These are phyloP conservation scores for Venturia aucupariae DNA, from an alignment of 2,329 filamentous ascomycete species.

Conservation along the genomic window DNA sequence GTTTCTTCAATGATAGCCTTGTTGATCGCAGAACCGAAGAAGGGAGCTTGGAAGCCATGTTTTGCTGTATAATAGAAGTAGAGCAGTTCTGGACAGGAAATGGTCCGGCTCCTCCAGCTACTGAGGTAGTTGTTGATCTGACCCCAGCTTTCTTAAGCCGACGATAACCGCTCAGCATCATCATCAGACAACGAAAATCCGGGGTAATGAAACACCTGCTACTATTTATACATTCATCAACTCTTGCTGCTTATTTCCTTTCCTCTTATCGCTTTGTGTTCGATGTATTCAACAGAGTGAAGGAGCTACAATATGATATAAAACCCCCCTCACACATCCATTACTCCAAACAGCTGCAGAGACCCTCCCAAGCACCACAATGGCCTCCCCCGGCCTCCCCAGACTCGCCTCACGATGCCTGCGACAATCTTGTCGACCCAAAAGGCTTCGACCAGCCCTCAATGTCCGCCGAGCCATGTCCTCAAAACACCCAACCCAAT, in stretches of 20 bases:
- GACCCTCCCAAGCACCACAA: constrained; percentile 14
- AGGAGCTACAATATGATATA: not conserved
- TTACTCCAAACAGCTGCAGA: not conserved
- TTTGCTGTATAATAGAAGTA: not conserved
- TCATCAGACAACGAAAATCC: not conserved
- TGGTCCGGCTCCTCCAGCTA: not conserved
- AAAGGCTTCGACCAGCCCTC: constrained; percentile 18
- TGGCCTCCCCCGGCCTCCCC: constrained; percentile 25
- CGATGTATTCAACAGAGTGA: not conserved
- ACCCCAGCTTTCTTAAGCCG: constrained; percentile 9
- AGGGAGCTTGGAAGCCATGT: constrained; percentile 5
- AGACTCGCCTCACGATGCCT: constrained; percentile 31
- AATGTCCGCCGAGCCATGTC: constrained; percentile 42
- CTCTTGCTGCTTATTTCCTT: not conserved
- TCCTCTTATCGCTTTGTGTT: not conserved
- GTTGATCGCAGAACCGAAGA: not conserved
- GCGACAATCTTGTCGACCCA: constrained; percentile 24
- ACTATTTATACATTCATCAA: not conserved
- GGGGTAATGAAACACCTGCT: not conserved
- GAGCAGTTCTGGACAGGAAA: not conserved
- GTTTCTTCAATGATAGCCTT: not conserved
- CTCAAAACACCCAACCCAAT: constrained; percentile 59
- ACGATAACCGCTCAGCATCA: constrained; percentile 4
- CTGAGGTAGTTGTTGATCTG: not conserved
- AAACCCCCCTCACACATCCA: not conserved